Base-by-base conservation (phyloP, 2,329 filamentous ascomycete genomes). In the Verticillium alfalfae region DNA sequence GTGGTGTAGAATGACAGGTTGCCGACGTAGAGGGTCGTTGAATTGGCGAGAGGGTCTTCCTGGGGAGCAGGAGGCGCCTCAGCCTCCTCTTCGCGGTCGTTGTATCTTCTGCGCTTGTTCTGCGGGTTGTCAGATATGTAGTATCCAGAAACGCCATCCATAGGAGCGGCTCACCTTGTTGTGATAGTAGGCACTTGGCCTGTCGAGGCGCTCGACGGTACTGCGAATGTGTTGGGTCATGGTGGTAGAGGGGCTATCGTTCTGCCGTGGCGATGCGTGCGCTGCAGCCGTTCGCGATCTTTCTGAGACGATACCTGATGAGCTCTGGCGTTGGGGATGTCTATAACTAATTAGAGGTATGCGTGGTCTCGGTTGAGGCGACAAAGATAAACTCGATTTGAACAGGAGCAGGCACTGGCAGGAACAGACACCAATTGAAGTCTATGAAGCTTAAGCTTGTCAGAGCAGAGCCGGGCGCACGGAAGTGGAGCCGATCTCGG, bases 1-100 rank as follows among this genome's bases (percentile, higher is more conserved):
- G 95, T 99, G 31, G 95, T 99, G 83, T 97, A 97, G 80, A 97
- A 97, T 49, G 93, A 96, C 85, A 99, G 82, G 75, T 99, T 99
- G 70, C 95, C 95, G 56, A 99, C 94, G 72, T 99, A 99, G 73
- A 99, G 91, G 0, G 95, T 99, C 9, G 94, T 93, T 49, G 95
- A 93, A 73, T 95, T 83, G 66, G 86, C 90, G 63, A 99, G 82
- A 65, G 92, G 92, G 67, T 97, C 92, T 60, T 78, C 76, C 59
- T 69, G 73, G 31, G 49, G 31, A 38, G 54, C 9, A 8, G 26
- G 2, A 34, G 54, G 54, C 36, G 26, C 26, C 4, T 77, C 78
- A 56, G 83, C 80, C 39, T 84, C 81, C 54, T 83, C 83, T 59
- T 87, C 83, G 56, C 82, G 84, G 67, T 90, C 84, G 66, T 83